phyloP scores from a whole-genome alignment of 805 yeast genomes.

The Kodamaea neixiangensis region DNA sequence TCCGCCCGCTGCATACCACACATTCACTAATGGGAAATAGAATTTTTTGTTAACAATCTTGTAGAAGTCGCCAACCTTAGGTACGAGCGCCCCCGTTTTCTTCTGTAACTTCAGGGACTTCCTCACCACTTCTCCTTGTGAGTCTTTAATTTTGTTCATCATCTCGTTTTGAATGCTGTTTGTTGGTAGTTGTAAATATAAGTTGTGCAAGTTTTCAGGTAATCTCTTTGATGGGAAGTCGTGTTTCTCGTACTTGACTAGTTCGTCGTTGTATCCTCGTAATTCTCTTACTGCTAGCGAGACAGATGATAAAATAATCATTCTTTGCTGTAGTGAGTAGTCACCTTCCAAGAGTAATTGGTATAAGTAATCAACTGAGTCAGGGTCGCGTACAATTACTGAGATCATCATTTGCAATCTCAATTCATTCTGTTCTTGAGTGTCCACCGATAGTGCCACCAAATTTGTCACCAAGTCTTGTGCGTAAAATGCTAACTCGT shows the following conservation, averaged over 20 bases:
- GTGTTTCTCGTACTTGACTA: conserved; percentile 31
- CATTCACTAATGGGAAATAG: conserved; percentile 55
- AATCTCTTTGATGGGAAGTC: conserved; percentile 42
- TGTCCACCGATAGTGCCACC: conserved; percentile 59
- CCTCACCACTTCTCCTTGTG: conserved; percentile 43
- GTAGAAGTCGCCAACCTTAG: conserved; percentile 32
- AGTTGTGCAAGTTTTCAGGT: conserved; percentile 48
- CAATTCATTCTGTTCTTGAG: conserved; percentile 61
- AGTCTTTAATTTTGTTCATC: conserved; percentile 30
- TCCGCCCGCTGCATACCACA: conserved; percentile 49
- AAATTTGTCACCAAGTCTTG: conserved; percentile 53
- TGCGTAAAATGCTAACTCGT: conserved; percentile 62
- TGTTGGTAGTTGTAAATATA: conserved; percentile 18
- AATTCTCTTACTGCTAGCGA: conserved; percentile 76
- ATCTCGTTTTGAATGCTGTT: conserved; percentile 32
- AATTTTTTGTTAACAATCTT: conserved; percentile 43
- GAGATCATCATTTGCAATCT: conserved; percentile 67
- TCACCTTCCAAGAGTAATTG: conserved; percentile 66
- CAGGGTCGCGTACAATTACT: conserved; percentile 52
- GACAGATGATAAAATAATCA: conserved; percentile 65
- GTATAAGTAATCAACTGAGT: conserved; percentile 46
- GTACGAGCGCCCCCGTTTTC: conserved; percentile 10
- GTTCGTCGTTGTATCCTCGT: conserved; percentile 57
- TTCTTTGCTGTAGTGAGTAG: conserved; percentile 75
- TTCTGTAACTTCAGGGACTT: conserved; percentile 33